Conservation (phyloP, 2,329 filamentous ascomycete genomes). For the Cladophialophora immunda region DNA sequence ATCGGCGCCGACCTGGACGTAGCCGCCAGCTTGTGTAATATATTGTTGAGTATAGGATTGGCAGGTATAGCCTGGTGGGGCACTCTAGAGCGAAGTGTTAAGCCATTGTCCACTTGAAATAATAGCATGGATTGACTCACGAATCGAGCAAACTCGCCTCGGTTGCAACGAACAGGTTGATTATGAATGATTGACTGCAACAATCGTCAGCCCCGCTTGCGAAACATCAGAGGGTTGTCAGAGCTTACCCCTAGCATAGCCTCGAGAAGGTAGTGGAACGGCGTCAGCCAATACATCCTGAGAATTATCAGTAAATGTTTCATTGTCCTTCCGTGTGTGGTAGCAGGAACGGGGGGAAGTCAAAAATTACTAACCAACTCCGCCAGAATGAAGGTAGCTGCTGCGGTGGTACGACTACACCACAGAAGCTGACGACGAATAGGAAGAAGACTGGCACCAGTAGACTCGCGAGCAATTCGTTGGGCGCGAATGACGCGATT, state of each 20-base stretch:
- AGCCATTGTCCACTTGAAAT: constrained; percentile 34
- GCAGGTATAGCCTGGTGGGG: constrained; percentile 69
- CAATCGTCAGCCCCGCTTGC: background rate
- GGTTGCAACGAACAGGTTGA: constrained; percentile 69
- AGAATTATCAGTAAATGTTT: background rate
- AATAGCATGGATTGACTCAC: constrained; percentile 25
- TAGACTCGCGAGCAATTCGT: constrained; percentile 71
- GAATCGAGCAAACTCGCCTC: constrained; percentile 67
- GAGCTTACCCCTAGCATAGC: constrained; percentile 70
- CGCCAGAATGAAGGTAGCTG: constrained; percentile 74
- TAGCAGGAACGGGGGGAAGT: background rate
- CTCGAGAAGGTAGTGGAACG: constrained; percentile 81
- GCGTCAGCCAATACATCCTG: constrained; percentile 73
- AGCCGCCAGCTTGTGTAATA: constrained; percentile 56
- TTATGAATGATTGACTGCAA: constrained; percentile 67
- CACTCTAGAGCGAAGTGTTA: constrained; percentile 65
- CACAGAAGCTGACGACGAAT: constrained; percentile 76
- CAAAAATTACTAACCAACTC: constrained; percentile 49
- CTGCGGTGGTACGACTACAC: constrained; percentile 72
- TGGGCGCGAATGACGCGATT: constrained; percentile 72
- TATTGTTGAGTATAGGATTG: constrained; percentile 66
- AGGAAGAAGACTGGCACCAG: constrained; percentile 75
- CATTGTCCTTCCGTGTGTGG: background rate
- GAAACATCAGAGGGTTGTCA: background rate
- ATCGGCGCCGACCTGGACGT: constrained; percentile 55